Percentiles rank a stretch among this genome's conserved stretches.
Evolutionary conservation across 176 grass and related monocot species (phyloP).

Genomic region (Aegilops sharonensis): DNA sequence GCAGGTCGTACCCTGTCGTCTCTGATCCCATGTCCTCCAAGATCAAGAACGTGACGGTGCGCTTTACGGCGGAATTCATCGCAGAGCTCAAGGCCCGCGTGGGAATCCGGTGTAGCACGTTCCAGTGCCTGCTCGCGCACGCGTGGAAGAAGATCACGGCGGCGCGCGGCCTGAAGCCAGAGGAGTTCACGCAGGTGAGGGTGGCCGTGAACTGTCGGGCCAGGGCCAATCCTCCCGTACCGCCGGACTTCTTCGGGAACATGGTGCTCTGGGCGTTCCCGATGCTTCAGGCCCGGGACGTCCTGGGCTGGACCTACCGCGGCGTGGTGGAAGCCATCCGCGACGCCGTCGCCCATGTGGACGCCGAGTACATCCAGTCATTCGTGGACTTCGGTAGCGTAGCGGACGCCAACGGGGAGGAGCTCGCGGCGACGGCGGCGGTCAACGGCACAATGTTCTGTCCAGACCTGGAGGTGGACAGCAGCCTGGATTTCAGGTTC

Average conservation of each 20-base stretch:
- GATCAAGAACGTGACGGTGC: neutral
- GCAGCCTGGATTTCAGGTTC: conserved; percentile 34
- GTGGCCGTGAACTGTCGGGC: no score
- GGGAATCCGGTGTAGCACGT: neutral
- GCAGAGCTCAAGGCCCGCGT: neutral
- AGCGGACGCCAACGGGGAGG: neutral
- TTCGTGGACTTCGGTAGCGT: no score
- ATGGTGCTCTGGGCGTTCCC: no score
- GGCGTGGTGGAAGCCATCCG: no score
- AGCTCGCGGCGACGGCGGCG: neutral
- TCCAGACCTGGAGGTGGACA: conserved; percentile 34
- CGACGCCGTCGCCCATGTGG: no score
- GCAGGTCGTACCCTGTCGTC: neutral
- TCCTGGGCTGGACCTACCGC: no score
- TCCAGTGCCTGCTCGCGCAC: neutral
- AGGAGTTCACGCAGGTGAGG: no score
- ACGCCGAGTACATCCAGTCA: no score
- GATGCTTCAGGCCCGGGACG: no score
- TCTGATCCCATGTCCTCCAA: neutral
- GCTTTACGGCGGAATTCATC: neutral
- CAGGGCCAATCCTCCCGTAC: no score
- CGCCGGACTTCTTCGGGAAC: no score
- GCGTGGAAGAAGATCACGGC: neutral
- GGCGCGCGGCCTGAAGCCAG: no score
- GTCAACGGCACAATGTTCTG: neutral